Percentiles rank a stretch among this genome's conserved stretches.
phyloP scores from a whole-genome alignment of 345 rosid species.

The Carallia brachiata region DNA sequence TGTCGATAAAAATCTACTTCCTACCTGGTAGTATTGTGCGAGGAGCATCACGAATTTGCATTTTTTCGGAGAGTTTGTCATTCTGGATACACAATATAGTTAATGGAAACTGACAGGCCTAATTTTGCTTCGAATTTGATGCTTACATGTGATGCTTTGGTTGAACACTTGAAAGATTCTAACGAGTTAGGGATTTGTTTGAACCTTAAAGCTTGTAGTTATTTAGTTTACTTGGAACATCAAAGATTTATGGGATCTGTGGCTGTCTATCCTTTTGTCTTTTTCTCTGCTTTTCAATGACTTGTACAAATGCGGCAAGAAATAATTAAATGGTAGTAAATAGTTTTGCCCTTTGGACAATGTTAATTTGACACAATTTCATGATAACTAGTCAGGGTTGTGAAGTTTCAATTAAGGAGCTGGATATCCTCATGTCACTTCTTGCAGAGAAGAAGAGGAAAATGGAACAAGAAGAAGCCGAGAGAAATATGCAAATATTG shows the following conservation, averaged over 20 bases:
- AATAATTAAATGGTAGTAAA: neutral
- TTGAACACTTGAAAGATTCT: neutral
- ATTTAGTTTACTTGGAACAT: neutral
- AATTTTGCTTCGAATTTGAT: neutral
- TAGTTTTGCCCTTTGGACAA: neutral
- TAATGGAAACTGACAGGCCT: too few relatives aligned
- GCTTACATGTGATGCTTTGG: neutral
- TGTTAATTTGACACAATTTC: conserved; percentile 16
- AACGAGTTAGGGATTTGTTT: neutral
- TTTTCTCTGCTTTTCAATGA: neutral
- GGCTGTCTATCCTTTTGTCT: neutral
- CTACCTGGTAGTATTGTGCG: too few relatives aligned
- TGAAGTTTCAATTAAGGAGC: conserved; percentile 84
- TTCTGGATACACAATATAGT: too few relatives aligned
- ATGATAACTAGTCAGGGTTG: conserved; percentile 69
- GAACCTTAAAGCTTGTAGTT: neutral
- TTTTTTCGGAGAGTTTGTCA: too few relatives aligned
- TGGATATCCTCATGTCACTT: conserved; percentile 67
- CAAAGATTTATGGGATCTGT: neutral
- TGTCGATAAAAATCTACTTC: too few relatives aligned
- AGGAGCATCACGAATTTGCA: too few relatives aligned
- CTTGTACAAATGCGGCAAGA: neutral
- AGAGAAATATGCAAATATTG: conserved; percentile 95
- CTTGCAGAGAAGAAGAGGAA: conserved; percentile 89
- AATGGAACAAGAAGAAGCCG: conserved; percentile 98